Conservation (phyloP, 192 early-diverging fungal genomes). For the Podila verticillata region DNA sequence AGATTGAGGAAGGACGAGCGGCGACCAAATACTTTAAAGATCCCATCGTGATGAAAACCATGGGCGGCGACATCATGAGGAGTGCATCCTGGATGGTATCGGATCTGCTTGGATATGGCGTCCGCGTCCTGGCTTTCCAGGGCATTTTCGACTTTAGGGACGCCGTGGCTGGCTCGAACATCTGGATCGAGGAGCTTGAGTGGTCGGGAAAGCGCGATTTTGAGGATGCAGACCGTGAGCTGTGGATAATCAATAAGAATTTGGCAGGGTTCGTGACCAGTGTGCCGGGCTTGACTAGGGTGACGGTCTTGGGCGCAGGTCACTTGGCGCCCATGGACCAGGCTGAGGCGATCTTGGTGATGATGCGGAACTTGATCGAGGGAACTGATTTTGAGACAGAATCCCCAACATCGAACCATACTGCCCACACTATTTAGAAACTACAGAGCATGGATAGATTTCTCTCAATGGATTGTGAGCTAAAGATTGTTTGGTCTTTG, state of each 20-base stretch:
- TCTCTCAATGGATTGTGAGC: too few species aligned
- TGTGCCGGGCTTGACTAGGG: constrained; percentile 61
- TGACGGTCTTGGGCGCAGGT: constrained; percentile 74
- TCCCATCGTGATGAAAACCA: constrained; percentile 11
- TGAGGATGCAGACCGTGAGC: constrained; percentile 59
- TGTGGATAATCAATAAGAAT: constrained; percentile 47
- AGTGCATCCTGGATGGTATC: constrained; percentile 64
- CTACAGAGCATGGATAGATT: too few species aligned
- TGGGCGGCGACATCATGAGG: constrained; percentile 73
- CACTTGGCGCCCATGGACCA: constrained; percentile 82
- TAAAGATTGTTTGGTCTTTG: too few species aligned
- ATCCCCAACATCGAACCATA: background rate
- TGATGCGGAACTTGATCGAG: constrained; percentile 60
- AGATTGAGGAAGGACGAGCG: constrained; percentile 20
- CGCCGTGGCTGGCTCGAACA: constrained; percentile 68
- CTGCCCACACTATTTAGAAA: too few species aligned
- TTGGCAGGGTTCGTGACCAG: constrained; percentile 71
- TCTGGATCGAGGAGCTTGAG: constrained; percentile 73
- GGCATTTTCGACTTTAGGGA: constrained; percentile 89
- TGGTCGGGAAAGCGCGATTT: constrained; percentile 60
- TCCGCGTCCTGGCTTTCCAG: constrained; percentile 73
- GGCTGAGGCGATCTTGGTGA: constrained; percentile 31
- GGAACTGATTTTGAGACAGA: background rate
- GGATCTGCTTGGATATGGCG: constrained; percentile 60
- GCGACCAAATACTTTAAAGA: constrained; percentile 27